Conservation (phyloP, 768 basidiomycete species). For the Chiua virens region DNA sequence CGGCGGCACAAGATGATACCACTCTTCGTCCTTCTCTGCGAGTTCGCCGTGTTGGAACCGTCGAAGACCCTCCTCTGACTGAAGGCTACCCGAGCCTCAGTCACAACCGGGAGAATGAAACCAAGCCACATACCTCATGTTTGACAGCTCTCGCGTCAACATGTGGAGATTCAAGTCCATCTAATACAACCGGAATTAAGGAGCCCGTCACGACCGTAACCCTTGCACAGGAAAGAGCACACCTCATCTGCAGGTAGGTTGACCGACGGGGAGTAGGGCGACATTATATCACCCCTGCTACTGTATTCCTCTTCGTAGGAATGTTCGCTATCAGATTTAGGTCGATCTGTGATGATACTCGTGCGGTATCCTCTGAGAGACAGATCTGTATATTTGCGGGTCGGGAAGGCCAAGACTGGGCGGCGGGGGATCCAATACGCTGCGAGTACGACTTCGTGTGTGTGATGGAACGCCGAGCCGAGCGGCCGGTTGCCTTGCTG, state of each 20-base stretch:
- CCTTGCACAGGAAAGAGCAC: constrained; percentile 31
- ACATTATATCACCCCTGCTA: constrained; percentile 22
- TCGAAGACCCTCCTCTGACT: constrained; percentile 60
- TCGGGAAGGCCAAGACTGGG: constrained; percentile 48
- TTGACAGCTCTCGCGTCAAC: constrained; percentile 35
- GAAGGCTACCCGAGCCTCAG: constrained; percentile 42
- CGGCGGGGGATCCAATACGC: constrained; percentile 31
- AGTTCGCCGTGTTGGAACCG: constrained; percentile 70
- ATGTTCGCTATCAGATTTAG: constrained; percentile 38
- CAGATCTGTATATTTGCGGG: constrained; percentile 49
- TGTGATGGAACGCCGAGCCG: constrained; percentile 21
- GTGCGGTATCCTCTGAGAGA: constrained; percentile 36
- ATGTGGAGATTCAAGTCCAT: constrained; percentile 24
- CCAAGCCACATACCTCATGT: constrained; percentile 38
- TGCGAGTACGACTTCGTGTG: constrained; percentile 39
- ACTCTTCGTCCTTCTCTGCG: constrained; percentile 71
- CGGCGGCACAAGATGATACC: constrained; percentile 77
- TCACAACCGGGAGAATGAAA: background rate
- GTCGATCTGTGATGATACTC: constrained; percentile 38
- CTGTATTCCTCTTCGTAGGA: constrained; percentile 12
- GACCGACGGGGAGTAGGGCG: constrained; percentile 36
- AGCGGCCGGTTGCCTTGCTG: constrained; percentile 21
- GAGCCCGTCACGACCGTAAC: background rate
- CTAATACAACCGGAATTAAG: constrained; percentile 20
- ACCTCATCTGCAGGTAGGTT: constrained; percentile 39